These are phyloP conservation scores for Curvularia eragrostidis DNA, from an alignment of 2,329 filamentous ascomycete species.

Conservation along the genomic window DNA sequence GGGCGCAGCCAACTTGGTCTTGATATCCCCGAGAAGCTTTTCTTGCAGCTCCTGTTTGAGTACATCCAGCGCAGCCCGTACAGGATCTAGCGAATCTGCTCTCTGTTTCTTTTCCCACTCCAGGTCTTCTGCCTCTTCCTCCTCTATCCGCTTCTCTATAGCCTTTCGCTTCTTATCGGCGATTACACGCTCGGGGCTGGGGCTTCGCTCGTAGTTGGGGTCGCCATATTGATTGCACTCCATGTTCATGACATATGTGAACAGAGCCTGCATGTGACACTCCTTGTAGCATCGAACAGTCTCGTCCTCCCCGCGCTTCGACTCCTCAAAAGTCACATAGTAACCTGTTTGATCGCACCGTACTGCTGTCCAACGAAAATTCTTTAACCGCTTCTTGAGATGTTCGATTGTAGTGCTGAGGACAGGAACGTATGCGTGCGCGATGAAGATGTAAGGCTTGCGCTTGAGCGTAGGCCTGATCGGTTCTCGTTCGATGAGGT, in stretches of 20 bases:
- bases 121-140: conserved; percentile 79
- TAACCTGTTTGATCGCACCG: conserved; percentile 86
- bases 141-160: conserved; percentile 69
- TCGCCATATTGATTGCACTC: conserved; percentile 75
- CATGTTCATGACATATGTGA: conserved; percentile 94
- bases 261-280: conserved; percentile 82
- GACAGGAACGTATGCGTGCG: conserved; percentile 85
- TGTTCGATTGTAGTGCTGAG: conserved; percentile 85
- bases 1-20: conserved; percentile 83
- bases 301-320: conserved; percentile 76
- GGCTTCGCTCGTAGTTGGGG: conserved; percentile 65
- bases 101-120: conserved; percentile 90
- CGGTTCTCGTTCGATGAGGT: conserved; percentile 67
- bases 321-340: conserved; percentile 88
- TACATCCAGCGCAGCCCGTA: conserved; percentile 78
- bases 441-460: conserved; percentile 89
- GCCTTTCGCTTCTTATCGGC: conserved; percentile 64
- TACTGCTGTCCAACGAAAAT: conserved; percentile 81
- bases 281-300: conserved; percentile 79
- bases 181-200: conserved; percentile 58
- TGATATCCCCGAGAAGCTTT: conserved; percentile 87
- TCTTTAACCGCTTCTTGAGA: conserved; percentile 86
- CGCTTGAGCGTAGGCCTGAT: conserved; percentile 74
- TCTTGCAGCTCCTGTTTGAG: conserved; percentile 82
- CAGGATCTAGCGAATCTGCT: conserved; percentile 89